These are phyloP conservation scores for Plasmodium knowlesi DNA, from an alignment of 169 alveolate genomes.

Conservation along the genomic window DNA sequence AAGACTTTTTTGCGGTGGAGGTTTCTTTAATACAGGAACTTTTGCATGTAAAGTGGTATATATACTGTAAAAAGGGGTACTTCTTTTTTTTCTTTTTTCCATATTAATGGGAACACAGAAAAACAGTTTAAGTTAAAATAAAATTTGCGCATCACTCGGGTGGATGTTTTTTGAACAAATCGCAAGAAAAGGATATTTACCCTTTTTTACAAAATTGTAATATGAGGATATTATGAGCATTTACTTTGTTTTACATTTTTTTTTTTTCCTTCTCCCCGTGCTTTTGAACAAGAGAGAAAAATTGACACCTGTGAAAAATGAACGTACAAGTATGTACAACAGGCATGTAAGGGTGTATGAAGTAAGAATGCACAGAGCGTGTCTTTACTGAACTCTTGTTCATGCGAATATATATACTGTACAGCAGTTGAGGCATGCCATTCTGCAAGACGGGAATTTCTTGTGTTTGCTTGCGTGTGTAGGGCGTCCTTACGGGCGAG, in stretches of 20 bases:
- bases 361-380: neutral
- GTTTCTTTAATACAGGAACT: neutral
- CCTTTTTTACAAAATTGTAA: conserved; percentile 1
- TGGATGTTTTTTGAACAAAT: conserved; percentile 2
- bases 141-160: neutral
- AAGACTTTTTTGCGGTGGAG: neutral
- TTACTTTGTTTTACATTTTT: neutral
- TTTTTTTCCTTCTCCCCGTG: neutral
- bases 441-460: neutral
- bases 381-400: neutral
- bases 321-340: neutral
- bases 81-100: neutral
- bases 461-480: neutral
- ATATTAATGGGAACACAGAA: neutral
- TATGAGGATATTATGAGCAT: neutral
- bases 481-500: neutral
- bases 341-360: neutral
- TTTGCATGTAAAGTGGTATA: neutral
- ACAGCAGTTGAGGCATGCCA: neutral
- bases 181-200: neutral
- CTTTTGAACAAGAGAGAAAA: neutral
- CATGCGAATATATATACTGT: neutral
- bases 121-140: neutral
- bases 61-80: neutral
- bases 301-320: neutral